Evolutionary conservation across 441 rosid species (phyloP), one percentile per base, ranked within the genome.

Genomic region (Arabidopsis lyrata): DNA sequence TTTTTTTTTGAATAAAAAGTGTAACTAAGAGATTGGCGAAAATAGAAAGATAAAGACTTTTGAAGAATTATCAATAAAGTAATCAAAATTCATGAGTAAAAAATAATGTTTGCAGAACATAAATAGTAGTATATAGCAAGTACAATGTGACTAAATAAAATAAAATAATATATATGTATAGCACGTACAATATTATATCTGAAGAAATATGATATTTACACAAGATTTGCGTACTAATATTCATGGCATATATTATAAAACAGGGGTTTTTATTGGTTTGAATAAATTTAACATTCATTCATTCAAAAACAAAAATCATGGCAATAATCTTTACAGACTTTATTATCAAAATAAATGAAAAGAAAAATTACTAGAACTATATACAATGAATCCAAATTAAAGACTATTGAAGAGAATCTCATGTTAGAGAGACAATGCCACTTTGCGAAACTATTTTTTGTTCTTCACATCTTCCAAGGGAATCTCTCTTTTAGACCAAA

Each of bases 381-480:
- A n/a, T 20, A 1, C 55, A 50, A 3, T 12, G 31, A 50, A 22
- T 50, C 4, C 8, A 50, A 29, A 29, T 29, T 29, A 50, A 50
- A 50, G 55, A 31, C 8, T 7, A 50, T 20, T 24, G 31, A 20
- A 49, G 54, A 49, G 31, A 49, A 49, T 49, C 31, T 49, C 31
- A 7, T 20, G 13, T 48, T 49, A 49, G 24, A 16, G 20, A 47
- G 8, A 47, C 52, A 47, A 8, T 59, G 22, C 55, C 52, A 63
- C 44, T 54, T 42, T 15, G 55, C 8, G 13, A 32, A 41, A 52
- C 8, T 20, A 15, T 2, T 20, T 62, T 11, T 31, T 44, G 63
- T 53, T 24, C 72, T 45, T 63, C 20, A 32, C 6, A 63, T 73
- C 57, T 42, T n/a, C 8, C 5, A 54, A 54, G 8, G 15, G 24